Evolutionary conservation across 352 stramenopile genomes (phyloP).

Genomic region (Thalassiosira sp.): DNA sequence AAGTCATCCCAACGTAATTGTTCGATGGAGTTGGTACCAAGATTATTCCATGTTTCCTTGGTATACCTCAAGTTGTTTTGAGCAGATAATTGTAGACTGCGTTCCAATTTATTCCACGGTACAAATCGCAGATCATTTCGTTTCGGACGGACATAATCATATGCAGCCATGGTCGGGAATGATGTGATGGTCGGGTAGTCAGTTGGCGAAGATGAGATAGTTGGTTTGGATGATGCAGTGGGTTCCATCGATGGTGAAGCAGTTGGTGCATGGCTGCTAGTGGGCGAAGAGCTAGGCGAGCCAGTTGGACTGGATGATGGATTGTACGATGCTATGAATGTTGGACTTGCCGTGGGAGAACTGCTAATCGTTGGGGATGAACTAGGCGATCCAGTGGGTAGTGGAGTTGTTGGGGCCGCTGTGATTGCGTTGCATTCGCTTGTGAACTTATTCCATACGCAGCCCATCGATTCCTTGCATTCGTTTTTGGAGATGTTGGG

Average conservation of each 20-base stretch:
- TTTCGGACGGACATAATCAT: slow-evolving; percentile 4
- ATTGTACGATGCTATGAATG: neutral
- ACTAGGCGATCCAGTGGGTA: neutral
- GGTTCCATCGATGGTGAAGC: neutral
- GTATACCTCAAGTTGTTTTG: slow-evolving; percentile 1
- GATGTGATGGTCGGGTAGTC: neutral
- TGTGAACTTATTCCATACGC: neutral
- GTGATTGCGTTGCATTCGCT: neutral
- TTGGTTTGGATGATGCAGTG: neutral
- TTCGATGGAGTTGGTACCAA: slow-evolving; percentile 7
- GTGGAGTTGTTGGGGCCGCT: neutral
- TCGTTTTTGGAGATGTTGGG: neutral
- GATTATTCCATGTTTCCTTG: slow-evolving; percentile 6
- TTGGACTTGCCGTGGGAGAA: neutral
- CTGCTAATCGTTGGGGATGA: neutral
- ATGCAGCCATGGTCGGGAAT: neutral
- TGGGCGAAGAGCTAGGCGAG: neutral
- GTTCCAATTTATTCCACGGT: slow-evolving; percentile 5
- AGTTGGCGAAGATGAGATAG: neutral
- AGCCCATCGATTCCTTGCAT: neutral
- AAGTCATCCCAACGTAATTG: slow-evolving; percentile 7
- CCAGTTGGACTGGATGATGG: neutral
- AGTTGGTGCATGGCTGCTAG: neutral
- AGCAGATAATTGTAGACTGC: neutral
- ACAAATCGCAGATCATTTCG: slow-evolving; percentile 4